Evolutionary conservation across 345 rosid species (phyloP).

Genomic region (Acer yangbiense): DNA sequence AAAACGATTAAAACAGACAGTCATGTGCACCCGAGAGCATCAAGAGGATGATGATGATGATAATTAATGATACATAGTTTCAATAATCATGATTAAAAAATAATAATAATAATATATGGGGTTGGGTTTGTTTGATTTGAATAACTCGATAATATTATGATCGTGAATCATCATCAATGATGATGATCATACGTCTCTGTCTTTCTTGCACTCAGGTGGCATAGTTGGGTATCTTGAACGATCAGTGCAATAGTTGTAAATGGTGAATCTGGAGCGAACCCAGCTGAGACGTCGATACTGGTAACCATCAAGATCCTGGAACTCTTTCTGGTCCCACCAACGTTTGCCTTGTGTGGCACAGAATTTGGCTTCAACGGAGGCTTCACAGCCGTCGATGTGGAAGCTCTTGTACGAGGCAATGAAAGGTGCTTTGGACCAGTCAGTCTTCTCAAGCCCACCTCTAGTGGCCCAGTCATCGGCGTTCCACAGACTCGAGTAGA

Average conservation of each 20-base stretch:
- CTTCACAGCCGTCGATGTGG: slow-evolving; percentile 67
- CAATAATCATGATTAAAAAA: background rate
- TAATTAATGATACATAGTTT: no score
- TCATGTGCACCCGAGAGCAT: background rate
- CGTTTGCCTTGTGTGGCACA: slow-evolving; percentile 71
- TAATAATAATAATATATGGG: background rate
- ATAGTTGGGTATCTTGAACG: slow-evolving; percentile 39
- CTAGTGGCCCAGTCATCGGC: slow-evolving; percentile 95
- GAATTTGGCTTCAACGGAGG: slow-evolving; percentile 61
- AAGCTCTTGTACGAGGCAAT: slow-evolving; percentile 59
- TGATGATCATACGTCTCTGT: slow-evolving; percentile 46
- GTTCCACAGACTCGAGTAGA: slow-evolving; percentile 88
- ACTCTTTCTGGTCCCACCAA: slow-evolving; percentile 79
- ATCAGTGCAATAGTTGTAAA: slow-evolving; percentile 66
- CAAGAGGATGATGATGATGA: background rate
- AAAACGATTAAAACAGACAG: background rate
- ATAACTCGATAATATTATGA: no score
- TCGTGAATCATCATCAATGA: background rate
- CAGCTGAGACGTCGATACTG: slow-evolving; percentile 57
- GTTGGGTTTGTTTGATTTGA: background rate
- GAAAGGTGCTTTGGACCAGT: slow-evolving; percentile 85
- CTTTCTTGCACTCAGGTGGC: slow-evolving; percentile 59
- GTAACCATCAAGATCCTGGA: slow-evolving; percentile 51
- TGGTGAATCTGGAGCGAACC: slow-evolving; percentile 58
- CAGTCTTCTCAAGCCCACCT: slow-evolving; percentile 84